A percentile compares a stretch with the other conserved stretches of the same genome.
phyloP scores from a whole-genome alignment of 2,329 filamentous ascomycete genomes.

The Westerdykella ornata region DNA sequence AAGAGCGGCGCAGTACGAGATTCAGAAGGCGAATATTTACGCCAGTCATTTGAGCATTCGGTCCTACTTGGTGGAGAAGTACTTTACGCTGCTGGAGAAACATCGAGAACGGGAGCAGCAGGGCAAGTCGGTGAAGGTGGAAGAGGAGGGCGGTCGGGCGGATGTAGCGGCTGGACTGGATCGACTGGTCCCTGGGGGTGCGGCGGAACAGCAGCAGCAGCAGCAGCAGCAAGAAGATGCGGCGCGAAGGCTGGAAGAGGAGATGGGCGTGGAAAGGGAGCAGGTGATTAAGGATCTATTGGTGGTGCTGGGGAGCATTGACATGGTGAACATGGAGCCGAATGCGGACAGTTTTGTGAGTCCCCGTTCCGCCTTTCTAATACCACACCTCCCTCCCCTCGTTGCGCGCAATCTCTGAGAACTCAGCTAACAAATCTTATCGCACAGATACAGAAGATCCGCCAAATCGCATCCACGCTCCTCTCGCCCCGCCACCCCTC shows the following conservation, averaged over 20 bases:
- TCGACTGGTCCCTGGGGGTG: slow-evolving; percentile 14
- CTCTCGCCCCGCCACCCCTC: slow-evolving; percentile 49
- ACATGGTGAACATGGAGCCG: slow-evolving; percentile 76
- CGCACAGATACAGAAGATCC: slow-evolving; percentile 68
- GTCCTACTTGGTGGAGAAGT: slow-evolving; percentile 80
- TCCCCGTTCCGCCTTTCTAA: slow-evolving; percentile 11
- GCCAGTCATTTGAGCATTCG: slow-evolving; percentile 73
- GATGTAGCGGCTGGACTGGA: slow-evolving; percentile 18
- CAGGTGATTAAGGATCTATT: slow-evolving; percentile 75
- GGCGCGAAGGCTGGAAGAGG: slow-evolving; percentile 51
- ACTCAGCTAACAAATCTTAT: not conserved
- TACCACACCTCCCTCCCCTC: not conserved
- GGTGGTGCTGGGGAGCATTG: slow-evolving; percentile 66
- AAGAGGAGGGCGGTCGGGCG: slow-evolving; percentile 16
- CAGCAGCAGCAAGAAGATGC: slow-evolving; percentile 10
- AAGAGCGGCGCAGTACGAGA: slow-evolving; percentile 65
- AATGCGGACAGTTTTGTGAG: slow-evolving; percentile 59
- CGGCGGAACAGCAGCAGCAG: slow-evolving; percentile 7
- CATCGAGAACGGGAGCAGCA: slow-evolving; percentile 40
- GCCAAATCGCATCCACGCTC: slow-evolving; percentile 73
- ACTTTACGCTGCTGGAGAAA: slow-evolving; percentile 68
- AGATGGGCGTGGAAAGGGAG: slow-evolving; percentile 70
- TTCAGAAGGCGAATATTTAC: slow-evolving; percentile 88
- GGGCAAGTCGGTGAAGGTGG: slow-evolving; percentile 34
- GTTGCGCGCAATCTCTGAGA: not conserved